A percentile compares a stretch with the other conserved stretches of the same genome.
Evolutionary conservation across 331 rosid genomes (phyloP).

Genomic region (Malus hybrid): DNA sequence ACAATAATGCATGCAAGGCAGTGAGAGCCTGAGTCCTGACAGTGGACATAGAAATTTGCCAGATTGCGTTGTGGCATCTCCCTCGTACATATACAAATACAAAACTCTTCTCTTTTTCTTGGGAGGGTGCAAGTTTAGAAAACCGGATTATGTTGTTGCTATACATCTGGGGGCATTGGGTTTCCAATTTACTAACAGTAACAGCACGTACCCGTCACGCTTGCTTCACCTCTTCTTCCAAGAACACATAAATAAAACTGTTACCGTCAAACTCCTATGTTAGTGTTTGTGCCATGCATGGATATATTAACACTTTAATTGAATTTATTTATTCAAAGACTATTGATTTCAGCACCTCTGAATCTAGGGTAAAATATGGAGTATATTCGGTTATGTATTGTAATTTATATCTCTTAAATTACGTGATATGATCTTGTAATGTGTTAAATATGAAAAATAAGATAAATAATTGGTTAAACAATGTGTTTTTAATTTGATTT

Average conservation of each 20-base stretch:
- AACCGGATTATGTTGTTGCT: neutral
- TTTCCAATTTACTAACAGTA: slow-evolving; percentile 4
- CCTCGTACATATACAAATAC: neutral
- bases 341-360: neutral
- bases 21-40: neutral
- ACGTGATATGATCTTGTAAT: too few species aligned
- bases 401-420: too few species aligned
- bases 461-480: too few species aligned
- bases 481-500: too few species aligned
- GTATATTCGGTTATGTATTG: neutral
- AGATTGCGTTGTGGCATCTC: neutral
- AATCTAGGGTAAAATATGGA: neutral
- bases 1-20: neutral
- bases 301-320: neutral
- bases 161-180: slow-evolving; percentile 14
- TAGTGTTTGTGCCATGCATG: neutral
- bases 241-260: neutral
- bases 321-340: neutral
- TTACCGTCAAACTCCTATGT: neutral
- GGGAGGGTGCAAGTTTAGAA: neutral
- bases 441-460: rapidly evolving
- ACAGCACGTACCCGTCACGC: slow-evolving; percentile 38
- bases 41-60: neutral
- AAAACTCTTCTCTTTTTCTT: neutral
- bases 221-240: slow-evolving; percentile 4